Evolutionary conservation across 1,284 basidiomycete genomes (phyloP), one percentile per base, ranked within the genome.

Genomic region (Tetrapyrgos nigripes): DNA sequence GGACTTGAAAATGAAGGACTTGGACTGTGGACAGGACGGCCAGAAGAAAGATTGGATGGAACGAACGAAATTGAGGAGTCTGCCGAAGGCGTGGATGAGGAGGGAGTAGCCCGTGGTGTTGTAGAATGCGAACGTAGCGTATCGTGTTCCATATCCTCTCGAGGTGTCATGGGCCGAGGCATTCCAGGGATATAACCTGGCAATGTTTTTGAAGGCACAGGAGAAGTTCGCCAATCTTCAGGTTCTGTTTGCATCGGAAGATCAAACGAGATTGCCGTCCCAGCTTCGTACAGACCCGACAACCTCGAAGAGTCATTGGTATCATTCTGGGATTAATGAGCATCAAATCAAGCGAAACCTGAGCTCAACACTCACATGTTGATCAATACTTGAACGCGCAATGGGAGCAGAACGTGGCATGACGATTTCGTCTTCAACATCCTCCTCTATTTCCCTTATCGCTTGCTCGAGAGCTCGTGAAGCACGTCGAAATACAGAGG

Each of bases 131-230:
- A 89, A 27, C 88, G 84, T 64, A 83, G 81, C 59, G 91, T 89
- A 58, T 92, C 91, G 44, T 80, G 69, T 55, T 91, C 91, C 50
- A 84, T 73, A 61, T 64, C 60, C 33, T 91, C 88, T 59, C 84
- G 85, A 23, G 91, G 91, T 10, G 92, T 93, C 87, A 93, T 92
- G 13, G 92, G 92, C 48, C 91, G 80, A 31, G 89, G 89, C 92
- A 93, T 93, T 4, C 92, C 91, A 35, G 91, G 91, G 58, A 92
- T 86, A 73, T 93, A 93, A n/a, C 92, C 91, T 55, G 91, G 91
- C 23, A 91, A 68, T 21, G 83, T 84, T 56, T 85, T 87, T 2
- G 83, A 81, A 53, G 89, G 89, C 35, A 83, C 77, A 45, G 86
- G 87, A 1, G 88, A 88, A 50, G 81, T 71, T 19, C 79, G 81